These are phyloP conservation scores for Leptodontidium sp. DNA, from an alignment of 2,329 filamentous ascomycete genomes.

Conservation along the genomic window DNA sequence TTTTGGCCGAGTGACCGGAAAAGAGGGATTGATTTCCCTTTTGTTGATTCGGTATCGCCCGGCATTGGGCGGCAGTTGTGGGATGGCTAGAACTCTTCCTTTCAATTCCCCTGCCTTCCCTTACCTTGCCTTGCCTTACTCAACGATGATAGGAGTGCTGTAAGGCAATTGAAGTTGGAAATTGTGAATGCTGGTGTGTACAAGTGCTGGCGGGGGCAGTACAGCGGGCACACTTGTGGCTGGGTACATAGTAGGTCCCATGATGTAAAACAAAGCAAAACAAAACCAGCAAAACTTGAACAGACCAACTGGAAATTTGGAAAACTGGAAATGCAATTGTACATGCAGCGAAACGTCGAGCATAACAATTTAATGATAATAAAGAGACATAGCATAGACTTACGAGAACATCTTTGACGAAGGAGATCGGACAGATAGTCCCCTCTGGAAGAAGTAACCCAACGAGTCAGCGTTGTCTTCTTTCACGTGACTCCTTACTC, in stretches of 20 bases:
- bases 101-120: not conserved
- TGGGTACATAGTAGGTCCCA: not conserved
- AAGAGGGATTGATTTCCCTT: conserved; percentile 9
- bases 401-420: conserved; percentile 85
- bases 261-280: conserved; percentile 12
- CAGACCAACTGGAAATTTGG: too few species aligned
- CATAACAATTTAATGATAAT: not conserved
- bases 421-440: conserved; percentile 83
- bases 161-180: not conserved
- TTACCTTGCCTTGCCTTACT: not conserved
- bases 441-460: conserved; percentile 63
- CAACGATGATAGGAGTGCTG: not conserved
- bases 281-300: not conserved
- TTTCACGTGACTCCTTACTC: conserved; percentile 31
- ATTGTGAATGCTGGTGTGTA: not conserved
- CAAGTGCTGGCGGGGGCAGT: not conserved
- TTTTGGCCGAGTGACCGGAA: conserved; percentile 29
- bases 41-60: conserved; percentile 19
- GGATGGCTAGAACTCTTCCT: not conserved
- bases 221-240: not conserved
- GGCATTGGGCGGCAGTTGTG: conserved; percentile 14
- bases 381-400: conserved; percentile 50
- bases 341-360: not conserved
- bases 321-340: not conserved
- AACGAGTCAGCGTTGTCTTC: conserved; percentile 31